Conservation (phyloP, 768 basidiomycete genomes). For the Russula abietina region DNA sequence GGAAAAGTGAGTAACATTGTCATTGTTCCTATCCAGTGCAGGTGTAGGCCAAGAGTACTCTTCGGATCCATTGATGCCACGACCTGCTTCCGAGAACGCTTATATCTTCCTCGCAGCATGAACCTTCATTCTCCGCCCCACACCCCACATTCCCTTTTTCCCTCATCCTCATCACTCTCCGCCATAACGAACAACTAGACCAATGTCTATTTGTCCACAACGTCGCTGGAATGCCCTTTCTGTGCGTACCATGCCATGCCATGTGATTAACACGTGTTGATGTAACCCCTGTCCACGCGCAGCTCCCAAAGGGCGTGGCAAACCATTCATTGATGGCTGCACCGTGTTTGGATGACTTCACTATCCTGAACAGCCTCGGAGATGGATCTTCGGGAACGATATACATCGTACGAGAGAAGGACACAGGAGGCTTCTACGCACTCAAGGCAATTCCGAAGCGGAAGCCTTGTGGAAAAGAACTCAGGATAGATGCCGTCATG, state of each 20-base stretch:
- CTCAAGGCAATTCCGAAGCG: conserved; percentile 20
- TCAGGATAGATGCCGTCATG: conserved; percentile 4
- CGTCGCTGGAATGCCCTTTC: background rate
- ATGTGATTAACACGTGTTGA: no score
- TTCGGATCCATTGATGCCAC: conserved; percentile 10
- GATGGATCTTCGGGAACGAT: conserved; percentile 18
- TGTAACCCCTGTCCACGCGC: background rate
- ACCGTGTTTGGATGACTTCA: conserved; percentile 16
- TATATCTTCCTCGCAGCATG: conserved; percentile 5
- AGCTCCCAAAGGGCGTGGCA: conserved; percentile 12
- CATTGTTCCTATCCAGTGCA: background rate
- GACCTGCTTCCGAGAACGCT: background rate
- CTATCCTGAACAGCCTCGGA: conserved; percentile 11
- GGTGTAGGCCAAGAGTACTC: background rate
- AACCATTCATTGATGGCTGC: conserved; percentile 12
- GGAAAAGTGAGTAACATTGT: background rate
- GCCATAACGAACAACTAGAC: background rate
- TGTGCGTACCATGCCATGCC: background rate
- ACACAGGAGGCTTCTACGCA: conserved; percentile 15
- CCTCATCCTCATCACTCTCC: background rate
- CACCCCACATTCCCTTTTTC: background rate
- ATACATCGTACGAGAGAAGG: conserved; percentile 15
- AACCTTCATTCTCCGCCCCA: background rate
- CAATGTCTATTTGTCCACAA: conserved; percentile 1
- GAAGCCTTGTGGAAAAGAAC: background rate